These are phyloP conservation scores for Cytospora schulzeri DNA, from an alignment of 2,329 filamentous ascomycete genomes.

Conservation along the genomic window DNA sequence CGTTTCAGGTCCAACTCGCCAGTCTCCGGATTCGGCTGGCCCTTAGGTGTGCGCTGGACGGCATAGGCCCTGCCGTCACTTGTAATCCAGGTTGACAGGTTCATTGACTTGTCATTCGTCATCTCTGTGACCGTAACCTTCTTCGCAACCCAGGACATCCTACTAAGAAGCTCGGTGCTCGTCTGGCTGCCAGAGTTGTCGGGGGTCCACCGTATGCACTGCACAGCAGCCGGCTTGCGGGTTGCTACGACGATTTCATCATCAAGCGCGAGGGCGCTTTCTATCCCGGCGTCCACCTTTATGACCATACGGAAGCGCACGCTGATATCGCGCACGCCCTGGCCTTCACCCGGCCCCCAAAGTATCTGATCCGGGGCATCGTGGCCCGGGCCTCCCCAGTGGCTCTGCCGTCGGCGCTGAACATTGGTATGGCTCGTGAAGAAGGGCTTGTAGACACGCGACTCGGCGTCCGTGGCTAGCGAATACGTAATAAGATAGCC, in stretches of 20 bases:
- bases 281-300: conserved; percentile 94
- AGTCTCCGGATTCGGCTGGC: conserved; percentile 43
- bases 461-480: conserved; percentile 78
- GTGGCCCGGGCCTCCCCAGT: conserved; percentile 59
- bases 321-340: conserved; percentile 81
- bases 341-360: conserved; percentile 79
- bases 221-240: conserved; percentile 86
- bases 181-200: conserved; percentile 83
- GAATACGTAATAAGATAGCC: conserved; percentile 96
- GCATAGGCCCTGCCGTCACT: conserved; percentile 87
- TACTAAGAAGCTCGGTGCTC: conserved; percentile 83
- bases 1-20: conserved; percentile 58
- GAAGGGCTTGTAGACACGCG: conserved; percentile 81
- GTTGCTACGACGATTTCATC: conserved; percentile 93
- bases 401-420: conserved; percentile 62
- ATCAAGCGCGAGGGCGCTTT: conserved; percentile 82
- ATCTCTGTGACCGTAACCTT: conserved; percentile 78
- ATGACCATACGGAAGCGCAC: conserved; percentile 97
- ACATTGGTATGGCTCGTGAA: conserved; percentile 70
- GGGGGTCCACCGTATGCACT: conserved; percentile 93
- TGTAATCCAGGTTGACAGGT: conserved; percentile 89
- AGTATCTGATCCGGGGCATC: conserved; percentile 63
- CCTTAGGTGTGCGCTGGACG: conserved; percentile 69
- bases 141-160: conserved; percentile 83
- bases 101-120: conserved; percentile 95